Percentiles rank a stretch among this genome's conserved stretches.
phyloP scores from a whole-genome alignment of 805 yeast genomes.

The Zygosaccharomyces bailii region DNA sequence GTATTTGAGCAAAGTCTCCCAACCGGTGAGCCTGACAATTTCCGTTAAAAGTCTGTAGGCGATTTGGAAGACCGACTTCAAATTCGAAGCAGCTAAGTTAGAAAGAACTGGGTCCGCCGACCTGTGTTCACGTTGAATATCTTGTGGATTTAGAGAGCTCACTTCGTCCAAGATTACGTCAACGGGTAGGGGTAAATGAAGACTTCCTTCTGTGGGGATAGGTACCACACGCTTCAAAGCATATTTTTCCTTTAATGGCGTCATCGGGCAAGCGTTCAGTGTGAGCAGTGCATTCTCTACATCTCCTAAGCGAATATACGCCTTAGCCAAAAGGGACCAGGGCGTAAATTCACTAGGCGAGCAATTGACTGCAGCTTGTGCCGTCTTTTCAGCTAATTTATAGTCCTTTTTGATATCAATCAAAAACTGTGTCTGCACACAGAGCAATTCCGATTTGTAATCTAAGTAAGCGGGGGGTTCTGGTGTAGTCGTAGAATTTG shows the following conservation, averaged over 20 bases:
- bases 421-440: conserved; percentile 32
- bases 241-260: conserved; percentile 62
- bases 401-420: conserved; percentile 29
- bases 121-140: conserved; percentile 62
- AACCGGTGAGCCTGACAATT: conserved; percentile 63
- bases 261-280: conserved; percentile 77
- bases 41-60: conserved; percentile 62
- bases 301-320: conserved; percentile 60
- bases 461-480: conserved; percentile 19
- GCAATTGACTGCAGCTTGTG: conserved; percentile 47
- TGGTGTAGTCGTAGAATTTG: background rate
- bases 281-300: conserved; percentile 70
- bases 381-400: conserved; percentile 26
- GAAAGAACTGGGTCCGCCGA: conserved; percentile 58
- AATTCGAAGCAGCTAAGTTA: conserved; percentile 65
- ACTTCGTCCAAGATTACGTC: conserved; percentile 73
- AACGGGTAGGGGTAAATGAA: conserved; percentile 73
- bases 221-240: conserved; percentile 57
- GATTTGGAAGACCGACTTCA: conserved; percentile 54
- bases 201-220: conserved; percentile 32
- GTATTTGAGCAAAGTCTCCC: conserved; percentile 61
- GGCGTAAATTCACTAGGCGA: conserved; percentile 74
- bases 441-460: conserved; percentile 32
- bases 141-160: conserved; percentile 59
- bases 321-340: conserved; percentile 65